These are phyloP conservation scores for Iberis pinnata DNA, from an alignment of 345 rosid genomes.

Conservation along the genomic window DNA sequence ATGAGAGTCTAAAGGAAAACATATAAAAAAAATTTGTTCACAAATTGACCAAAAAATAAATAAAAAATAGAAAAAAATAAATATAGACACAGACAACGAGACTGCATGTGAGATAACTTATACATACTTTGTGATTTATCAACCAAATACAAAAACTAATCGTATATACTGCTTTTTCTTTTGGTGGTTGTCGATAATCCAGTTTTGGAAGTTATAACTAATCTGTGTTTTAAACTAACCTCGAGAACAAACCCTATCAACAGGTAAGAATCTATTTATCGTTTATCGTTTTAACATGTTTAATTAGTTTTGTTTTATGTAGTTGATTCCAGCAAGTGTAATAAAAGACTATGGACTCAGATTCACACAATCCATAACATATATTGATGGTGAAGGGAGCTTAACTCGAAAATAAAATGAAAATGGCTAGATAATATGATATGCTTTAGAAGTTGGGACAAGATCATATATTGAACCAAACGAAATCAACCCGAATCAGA, in stretches of 20 bases:
- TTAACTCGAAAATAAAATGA: neutral
- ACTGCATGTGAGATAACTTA: neutral
- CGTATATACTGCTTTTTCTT: neutral
- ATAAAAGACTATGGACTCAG: neutral
- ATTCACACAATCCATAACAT: neutral
- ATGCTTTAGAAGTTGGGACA: constrained; percentile 24
- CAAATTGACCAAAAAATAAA: too few relatives aligned
- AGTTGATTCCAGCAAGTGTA: constrained; percentile 21
- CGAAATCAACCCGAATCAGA: too few relatives aligned
- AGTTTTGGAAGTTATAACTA: neutral
- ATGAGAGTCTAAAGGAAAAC: too few relatives aligned
- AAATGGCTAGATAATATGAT: constrained; percentile 12
- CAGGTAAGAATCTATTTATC: constrained; percentile 11
- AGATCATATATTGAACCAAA: too few relatives aligned
- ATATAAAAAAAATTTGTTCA: too few relatives aligned
- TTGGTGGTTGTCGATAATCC: constrained; percentile 3
- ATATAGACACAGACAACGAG: constrained; percentile 5
- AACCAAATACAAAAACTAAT: neutral
- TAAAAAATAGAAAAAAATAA: too few relatives aligned
- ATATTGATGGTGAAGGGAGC: constrained; percentile 19
- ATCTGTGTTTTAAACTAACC: constrained; percentile 6
- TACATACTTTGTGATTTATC: neutral
- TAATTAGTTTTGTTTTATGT: neutral
- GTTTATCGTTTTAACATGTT: neutral
- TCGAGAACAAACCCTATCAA: constrained; percentile 17